These are phyloP conservation scores for Mesembryanthemum crystallinum DNA, from an alignment of 148 eudicot genomes.

Conservation along the genomic window DNA sequence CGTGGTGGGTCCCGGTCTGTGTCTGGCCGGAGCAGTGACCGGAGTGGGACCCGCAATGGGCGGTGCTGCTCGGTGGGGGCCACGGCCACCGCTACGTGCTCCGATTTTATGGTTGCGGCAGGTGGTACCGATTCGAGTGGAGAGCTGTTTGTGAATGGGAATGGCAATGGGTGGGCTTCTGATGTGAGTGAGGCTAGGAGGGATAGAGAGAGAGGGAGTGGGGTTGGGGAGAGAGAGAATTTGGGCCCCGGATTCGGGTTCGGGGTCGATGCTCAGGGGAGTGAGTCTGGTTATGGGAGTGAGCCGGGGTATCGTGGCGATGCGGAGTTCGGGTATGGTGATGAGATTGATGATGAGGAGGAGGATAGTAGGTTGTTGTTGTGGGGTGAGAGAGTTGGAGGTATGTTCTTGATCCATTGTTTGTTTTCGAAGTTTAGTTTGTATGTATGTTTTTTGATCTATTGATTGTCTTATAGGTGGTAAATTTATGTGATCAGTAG, in stretches of 20 bases:
- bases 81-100: slow-evolving; percentile 69
- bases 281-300: slow-evolving; percentile 83
- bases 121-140: slow-evolving; percentile 89
- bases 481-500: not conserved
- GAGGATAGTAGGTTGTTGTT: slow-evolving; percentile 60
- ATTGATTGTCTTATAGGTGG: not conserved
- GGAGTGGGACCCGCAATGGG: slow-evolving; percentile 53
- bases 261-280: slow-evolving; percentile 53
- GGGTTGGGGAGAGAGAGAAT: slow-evolving; percentile 29
- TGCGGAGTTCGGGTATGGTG: slow-evolving; percentile 78
- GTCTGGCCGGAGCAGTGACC: slow-evolving; percentile 71
- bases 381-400: slow-evolving; percentile 69
- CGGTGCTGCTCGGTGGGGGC: slow-evolving; percentile 67
- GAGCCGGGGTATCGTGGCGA: slow-evolving; percentile 88
- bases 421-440: not conserved
- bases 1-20: slow-evolving; percentile 76
- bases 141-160: slow-evolving; percentile 65
- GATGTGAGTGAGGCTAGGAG: slow-evolving; percentile 69
- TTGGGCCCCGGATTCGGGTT: slow-evolving; percentile 32
- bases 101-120: slow-evolving; percentile 70
- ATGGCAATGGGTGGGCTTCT: slow-evolving; percentile 61
- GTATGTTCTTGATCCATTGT: slow-evolving; percentile 24
- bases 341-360: slow-evolving; percentile 83
- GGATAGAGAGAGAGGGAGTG: slow-evolving; percentile 43
- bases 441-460: not conserved